Evolutionary conservation across 208 protist species (phyloP).

Genomic region (Crithidia bombi): DNA sequence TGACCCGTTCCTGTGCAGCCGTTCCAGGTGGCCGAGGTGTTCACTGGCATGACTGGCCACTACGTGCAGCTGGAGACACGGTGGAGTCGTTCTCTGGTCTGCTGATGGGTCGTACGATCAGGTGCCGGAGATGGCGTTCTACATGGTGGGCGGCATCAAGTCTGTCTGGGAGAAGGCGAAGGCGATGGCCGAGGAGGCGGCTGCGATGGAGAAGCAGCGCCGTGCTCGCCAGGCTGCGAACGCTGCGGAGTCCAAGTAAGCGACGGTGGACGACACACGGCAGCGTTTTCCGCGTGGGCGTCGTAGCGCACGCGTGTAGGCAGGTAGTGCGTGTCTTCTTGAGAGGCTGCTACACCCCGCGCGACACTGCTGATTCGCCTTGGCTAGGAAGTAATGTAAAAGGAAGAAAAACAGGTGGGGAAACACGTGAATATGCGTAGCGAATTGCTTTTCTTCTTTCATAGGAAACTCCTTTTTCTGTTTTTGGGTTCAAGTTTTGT

Average conservation of each 20-base stretch:
- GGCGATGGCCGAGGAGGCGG: slow-evolving; percentile 85
- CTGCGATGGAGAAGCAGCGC: slow-evolving; percentile 66
- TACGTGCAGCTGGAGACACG: slow-evolving; percentile 95
- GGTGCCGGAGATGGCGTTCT: slow-evolving; percentile 97
- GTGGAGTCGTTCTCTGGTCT: slow-evolving; percentile 95
- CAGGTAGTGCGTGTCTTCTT: no score
- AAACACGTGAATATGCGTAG: no score
- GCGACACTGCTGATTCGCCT: not conserved
- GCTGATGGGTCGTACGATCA: slow-evolving; percentile 95
- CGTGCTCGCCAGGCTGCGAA: slow-evolving; percentile 51
- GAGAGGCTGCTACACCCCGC: no score
- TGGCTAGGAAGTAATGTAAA: slow-evolving; percentile 15
- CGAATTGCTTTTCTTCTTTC: slow-evolving; percentile 7
- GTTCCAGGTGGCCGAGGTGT: slow-evolving; percentile 97
- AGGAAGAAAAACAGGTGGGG: no score
- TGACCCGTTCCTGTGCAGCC: slow-evolving; percentile 97
- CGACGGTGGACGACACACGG: no score
- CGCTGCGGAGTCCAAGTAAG: slow-evolving; percentile 21
- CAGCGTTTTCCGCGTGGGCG: no score
- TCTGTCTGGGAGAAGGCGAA: slow-evolving; percentile 94
- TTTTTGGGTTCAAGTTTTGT: slow-evolving; percentile 25
- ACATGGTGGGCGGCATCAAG: slow-evolving; percentile 97
- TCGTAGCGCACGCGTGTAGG: not conserved
- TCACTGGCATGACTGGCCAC: slow-evolving; percentile 96
- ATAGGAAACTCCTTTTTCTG: slow-evolving; percentile 15